These are phyloP conservation scores for Chaetomium sp. DNA, from an alignment of 2,329 filamentous ascomycete species.

Conservation along the genomic window DNA sequence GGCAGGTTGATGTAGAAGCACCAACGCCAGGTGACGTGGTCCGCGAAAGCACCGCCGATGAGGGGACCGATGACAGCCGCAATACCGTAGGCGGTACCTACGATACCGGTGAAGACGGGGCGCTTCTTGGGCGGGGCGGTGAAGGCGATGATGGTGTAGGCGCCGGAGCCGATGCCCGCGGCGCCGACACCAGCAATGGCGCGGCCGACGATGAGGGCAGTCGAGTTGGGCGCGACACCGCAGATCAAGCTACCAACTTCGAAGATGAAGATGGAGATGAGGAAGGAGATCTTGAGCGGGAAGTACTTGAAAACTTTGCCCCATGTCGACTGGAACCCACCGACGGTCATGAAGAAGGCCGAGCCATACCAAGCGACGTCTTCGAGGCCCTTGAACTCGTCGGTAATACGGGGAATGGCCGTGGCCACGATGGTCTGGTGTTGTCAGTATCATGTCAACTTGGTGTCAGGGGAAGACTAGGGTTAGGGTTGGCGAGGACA, in stretches of 20 bases:
- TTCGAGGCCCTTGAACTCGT: slow-evolving; percentile 18
- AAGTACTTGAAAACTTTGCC: slow-evolving; percentile 21
- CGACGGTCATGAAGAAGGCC: slow-evolving; percentile 22
- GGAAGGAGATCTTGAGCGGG: slow-evolving; percentile 16
- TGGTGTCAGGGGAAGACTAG: no score
- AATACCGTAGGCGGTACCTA: slow-evolving; percentile 17
- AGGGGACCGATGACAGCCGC: slow-evolving; percentile 19
- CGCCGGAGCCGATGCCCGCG: slow-evolving; percentile 17
- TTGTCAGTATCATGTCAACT: background rate
- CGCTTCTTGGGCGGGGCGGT: slow-evolving; percentile 14
- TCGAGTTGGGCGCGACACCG: slow-evolving; percentile 18
- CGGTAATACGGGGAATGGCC: slow-evolving; percentile 21
- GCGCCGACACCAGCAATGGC: slow-evolving; percentile 18
- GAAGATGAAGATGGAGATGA: slow-evolving; percentile 17
- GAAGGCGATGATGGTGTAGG: slow-evolving; percentile 19
- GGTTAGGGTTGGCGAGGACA: background rate
- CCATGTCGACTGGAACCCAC: slow-evolving; percentile 20
- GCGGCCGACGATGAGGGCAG: slow-evolving; percentile 15
- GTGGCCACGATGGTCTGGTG: slow-evolving; percentile 21
- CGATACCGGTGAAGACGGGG: slow-evolving; percentile 17
- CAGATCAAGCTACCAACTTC: slow-evolving; percentile 19
- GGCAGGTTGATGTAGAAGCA: slow-evolving; percentile 25
- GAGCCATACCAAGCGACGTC: slow-evolving; percentile 23
- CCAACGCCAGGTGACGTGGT: slow-evolving; percentile 21
- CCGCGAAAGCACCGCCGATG: slow-evolving; percentile 19